Evolutionary conservation across 1,284 basidiomycete species (phyloP).

Genomic region (Hemileia vastatrix): DNA sequence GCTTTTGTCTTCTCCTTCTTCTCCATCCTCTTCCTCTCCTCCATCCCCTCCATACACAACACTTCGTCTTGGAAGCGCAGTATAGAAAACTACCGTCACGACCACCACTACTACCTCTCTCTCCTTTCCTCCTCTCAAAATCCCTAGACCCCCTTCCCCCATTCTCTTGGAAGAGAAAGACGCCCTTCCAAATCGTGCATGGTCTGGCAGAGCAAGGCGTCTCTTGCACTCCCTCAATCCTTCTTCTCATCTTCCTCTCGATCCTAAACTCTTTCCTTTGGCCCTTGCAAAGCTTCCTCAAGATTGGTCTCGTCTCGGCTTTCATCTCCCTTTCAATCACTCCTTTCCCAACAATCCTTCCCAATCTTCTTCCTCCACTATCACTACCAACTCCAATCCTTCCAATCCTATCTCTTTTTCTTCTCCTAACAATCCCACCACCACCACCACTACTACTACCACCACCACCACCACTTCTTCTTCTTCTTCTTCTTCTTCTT

Average conservation of each 20-base stretch:
- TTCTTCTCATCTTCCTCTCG: not conserved
- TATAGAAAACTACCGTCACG: conserved; percentile 31
- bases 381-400: not conserved
- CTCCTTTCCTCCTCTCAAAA: conserved; percentile 34
- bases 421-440: not conserved
- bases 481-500: not conserved
- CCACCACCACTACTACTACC: not conserved
- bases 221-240: not conserved
- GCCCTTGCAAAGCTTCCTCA: not conserved
- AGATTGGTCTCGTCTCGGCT: conserved; percentile 2
- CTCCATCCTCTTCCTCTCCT: not conserved
- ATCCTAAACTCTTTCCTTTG: conserved; percentile 8
- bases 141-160: conserved; percentile 28
- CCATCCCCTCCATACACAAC: conserved; percentile 19
- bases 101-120: conserved; percentile 38
- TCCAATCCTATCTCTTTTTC: not conserved
- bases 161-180: conserved; percentile 14
- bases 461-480: not conserved
- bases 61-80: conserved; percentile 32
- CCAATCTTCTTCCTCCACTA: not conserved
- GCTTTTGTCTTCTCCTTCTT: not conserved
- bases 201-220: conserved; percentile 8
- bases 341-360: not conserved
- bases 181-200: not conserved
- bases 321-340: not conserved